These are phyloP conservation scores for Picochlorum sp. DNA, from an alignment of 139 green algal genomes.

Conservation along the genomic window DNA sequence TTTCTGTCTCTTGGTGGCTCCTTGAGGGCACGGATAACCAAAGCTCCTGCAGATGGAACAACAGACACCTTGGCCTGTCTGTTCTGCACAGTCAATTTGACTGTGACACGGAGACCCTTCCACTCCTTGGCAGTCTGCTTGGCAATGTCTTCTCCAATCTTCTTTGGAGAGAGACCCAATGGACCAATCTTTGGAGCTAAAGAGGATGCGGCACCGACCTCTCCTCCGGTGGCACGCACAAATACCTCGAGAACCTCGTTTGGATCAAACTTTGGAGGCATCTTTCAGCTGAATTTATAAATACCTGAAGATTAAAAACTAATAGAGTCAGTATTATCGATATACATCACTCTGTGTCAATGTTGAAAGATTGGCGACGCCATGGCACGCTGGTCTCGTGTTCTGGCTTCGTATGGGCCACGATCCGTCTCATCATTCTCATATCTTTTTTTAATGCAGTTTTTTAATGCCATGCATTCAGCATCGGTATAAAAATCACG, in stretches of 20 bases:
- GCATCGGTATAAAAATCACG: too few species aligned
- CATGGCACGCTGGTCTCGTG: too few species aligned
- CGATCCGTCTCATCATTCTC: too few species aligned
- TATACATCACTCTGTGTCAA: too few species aligned
- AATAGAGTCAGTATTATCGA: too few species aligned
- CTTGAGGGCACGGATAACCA: constrained; percentile 99
- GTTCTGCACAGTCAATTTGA: constrained; percentile 99
- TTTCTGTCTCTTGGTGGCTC: constrained; percentile 89
- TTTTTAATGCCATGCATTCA: too few species aligned
- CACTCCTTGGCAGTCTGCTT: constrained; percentile 99
- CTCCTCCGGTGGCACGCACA: constrained; percentile 92
- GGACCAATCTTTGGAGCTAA: constrained; percentile 99
- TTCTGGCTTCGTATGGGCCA: too few species aligned
- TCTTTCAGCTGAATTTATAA: constrained; percentile 23
- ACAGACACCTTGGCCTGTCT: constrained; percentile 95
- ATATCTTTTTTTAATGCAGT: too few species aligned
- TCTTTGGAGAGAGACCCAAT: constrained; percentile 98
- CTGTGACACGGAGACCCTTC: constrained; percentile 96
- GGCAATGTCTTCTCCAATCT: constrained; percentile 99
- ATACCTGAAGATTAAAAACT: neutral
- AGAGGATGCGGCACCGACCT: constrained; percentile 96
- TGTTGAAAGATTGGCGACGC: too few species aligned
- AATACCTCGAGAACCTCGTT: constrained; percentile 71
- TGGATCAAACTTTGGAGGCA: constrained; percentile 97
- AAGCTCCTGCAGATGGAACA: constrained; percentile 84